A percentile compares a stretch with the other conserved stretches of the same genome.
These are phyloP conservation scores for Leersia perrieri DNA, from an alignment of 176 grass and related monocot species.

Conservation along the genomic window DNA sequence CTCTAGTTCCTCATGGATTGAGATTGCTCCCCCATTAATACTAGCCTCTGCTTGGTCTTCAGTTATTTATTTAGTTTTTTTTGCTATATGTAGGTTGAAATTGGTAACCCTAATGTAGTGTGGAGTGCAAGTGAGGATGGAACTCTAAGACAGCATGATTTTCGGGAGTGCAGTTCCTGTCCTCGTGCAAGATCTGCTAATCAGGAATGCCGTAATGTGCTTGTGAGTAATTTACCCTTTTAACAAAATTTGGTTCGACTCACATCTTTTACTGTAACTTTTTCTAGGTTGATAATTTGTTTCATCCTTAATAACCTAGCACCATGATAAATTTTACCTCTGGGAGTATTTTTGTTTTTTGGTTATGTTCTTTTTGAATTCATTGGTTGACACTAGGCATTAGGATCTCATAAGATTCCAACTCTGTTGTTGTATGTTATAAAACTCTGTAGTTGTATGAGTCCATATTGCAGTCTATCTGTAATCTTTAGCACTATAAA, in stretches of 20 bases:
- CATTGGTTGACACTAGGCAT: not conserved
- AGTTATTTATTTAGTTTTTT: constrained; percentile 29
- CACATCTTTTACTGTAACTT: not conserved
- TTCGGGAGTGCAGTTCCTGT: constrained; percentile 80
- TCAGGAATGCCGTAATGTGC: constrained; percentile 90
- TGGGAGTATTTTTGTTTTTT: not conserved
- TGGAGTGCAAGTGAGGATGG: constrained; percentile 99
- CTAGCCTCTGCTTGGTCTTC: constrained; percentile 11
- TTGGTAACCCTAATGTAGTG: constrained; percentile 84
- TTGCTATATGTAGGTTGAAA: constrained; percentile 64
- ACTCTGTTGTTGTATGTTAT: not conserved
- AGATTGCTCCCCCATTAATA: not conserved
- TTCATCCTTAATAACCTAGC: not conserved
- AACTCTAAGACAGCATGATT: constrained; percentile 94
- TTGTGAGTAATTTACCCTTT: constrained; percentile 52
- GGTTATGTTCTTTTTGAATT: not conserved
- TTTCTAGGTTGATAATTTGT: not conserved
- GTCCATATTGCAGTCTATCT: not conserved
- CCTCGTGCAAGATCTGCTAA: constrained; percentile 68
- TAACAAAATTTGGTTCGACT: not conserved
- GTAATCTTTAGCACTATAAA: not conserved
- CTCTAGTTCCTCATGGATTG: constrained; percentile 4
- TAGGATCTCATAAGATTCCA: not conserved
- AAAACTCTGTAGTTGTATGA: not conserved
- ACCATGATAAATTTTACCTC: not conserved